Percentiles rank a stretch among this genome's conserved stretches.
phyloP scores from a whole-genome alignment of 2,329 filamentous ascomycete genomes.

The Aspergillus transmontanensis region DNA sequence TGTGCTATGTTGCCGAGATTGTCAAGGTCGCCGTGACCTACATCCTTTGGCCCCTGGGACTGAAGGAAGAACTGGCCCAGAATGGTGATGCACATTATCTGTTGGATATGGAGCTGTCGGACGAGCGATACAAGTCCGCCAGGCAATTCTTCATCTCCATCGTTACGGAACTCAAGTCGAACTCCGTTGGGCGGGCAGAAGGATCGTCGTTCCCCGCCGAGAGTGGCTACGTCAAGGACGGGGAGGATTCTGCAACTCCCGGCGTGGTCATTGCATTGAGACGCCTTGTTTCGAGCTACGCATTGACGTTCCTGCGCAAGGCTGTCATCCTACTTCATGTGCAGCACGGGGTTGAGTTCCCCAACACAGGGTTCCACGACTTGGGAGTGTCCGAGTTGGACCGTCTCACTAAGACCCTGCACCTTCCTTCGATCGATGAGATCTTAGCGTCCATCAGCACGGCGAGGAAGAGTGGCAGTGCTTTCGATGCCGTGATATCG shows the following conservation, averaged over 20 bases:
- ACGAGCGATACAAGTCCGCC: conserved; percentile 32
- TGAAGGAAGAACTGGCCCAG: conserved; percentile 37
- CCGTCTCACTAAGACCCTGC: conserved; percentile 74
- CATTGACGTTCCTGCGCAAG: conserved; percentile 88
- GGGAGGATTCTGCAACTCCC: conserved; percentile 37
- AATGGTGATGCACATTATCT: conserved; percentile 32
- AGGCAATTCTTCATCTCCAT: conserved; percentile 43
- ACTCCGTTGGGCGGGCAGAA: conserved; percentile 38
- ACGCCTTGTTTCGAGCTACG: conserved; percentile 71
- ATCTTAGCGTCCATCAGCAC: conserved; percentile 65
- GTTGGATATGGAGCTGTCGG: conserved; percentile 29
- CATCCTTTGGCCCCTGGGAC: conserved; percentile 41
- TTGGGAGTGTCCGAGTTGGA: conserved; percentile 76
- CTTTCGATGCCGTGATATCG: conserved; percentile 54
- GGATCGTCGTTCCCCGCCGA: conserved; percentile 39
- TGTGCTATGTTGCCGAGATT: conserved; percentile 91
- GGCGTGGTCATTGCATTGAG: conserved; percentile 36
- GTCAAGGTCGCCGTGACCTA: conserved; percentile 73
- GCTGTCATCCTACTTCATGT: conserved; percentile 80
- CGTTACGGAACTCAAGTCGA: conserved; percentile 38
- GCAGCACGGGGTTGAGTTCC: conserved; percentile 85
- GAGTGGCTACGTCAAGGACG: conserved; percentile 41
- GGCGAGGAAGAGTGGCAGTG: conserved; percentile 40
- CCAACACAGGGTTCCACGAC: conserved; percentile 64
- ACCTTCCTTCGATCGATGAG: conserved; percentile 76